Base-by-base conservation (phyloP, 1,284 basidiomycete genomes). In the Omphalotus olearius region DNA sequence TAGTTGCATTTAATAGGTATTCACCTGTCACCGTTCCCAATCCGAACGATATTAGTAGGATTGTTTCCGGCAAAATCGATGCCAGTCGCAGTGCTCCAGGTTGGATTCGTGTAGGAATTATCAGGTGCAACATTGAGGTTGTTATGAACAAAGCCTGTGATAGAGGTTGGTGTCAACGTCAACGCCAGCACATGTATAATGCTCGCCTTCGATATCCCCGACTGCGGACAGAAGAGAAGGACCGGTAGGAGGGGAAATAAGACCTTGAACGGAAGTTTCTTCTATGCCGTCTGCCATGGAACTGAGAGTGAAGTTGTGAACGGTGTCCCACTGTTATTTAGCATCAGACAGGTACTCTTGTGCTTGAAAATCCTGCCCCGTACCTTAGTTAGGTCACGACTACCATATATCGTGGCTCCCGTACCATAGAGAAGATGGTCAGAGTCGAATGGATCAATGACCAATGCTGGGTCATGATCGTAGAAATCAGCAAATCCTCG, bases 211-310 rank as follows among this genome's bases (percentile, higher is more conserved):
- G 53, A 80, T 68, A 57, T 85, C 82, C 26, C 74, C 76, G 26
- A 84, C 73, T 14, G 75, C 79, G 7, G 80, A 83, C n/a, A 84
- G 64, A 20, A 85, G 68, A 33, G 65, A 63, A 10, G 82, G 68
- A 0, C 73, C 72, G 14, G 65, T 65, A 6, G 72, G 72, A 10
- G 51, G 51, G 14, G 55, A 52, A 36, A 53, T 38, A 28, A 53
- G 28, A 35, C 45, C 43, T 50, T 72, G 73, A 5, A 85, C 71
- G 11, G 81, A 69, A 0, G 77, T 82, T 63, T 85, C 81, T 64
- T 86, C 83, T 14, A 86, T 70, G 13, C 83, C 83, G 58, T 82
- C 77, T 2, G 83, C 82, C 45, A 84, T 67, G 0, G 77, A 78
- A 53, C 78, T 71, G 50, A 85, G 65, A 0, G 81, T 78, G 30